Evolutionary conservation across 2,329 filamentous ascomycete genomes (phyloP).

Genomic region (Exophiala spinifera): DNA sequence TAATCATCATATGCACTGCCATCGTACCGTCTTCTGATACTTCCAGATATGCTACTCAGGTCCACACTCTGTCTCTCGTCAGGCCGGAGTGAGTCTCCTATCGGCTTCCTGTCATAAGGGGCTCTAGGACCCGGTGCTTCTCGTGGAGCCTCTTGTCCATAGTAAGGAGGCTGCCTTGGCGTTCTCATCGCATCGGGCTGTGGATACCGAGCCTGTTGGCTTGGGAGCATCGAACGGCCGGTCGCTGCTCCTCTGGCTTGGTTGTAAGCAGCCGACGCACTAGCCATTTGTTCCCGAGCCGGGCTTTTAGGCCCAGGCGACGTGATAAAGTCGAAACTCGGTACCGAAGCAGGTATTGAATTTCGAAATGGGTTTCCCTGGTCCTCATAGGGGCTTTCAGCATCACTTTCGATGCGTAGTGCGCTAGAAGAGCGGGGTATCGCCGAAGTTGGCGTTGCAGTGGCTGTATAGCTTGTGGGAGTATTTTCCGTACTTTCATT

Average conservation of each 20-base stretch:
- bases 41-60: conserved; percentile 28
- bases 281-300: conserved; percentile 18
- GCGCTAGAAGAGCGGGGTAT: conserved; percentile 9
- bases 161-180: conserved; percentile 14
- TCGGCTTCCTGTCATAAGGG: conserved; percentile 3
- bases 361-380: conserved; percentile 29
- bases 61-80: conserved; percentile 24
- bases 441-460: conserved; percentile 26
- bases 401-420: conserved; percentile 2
- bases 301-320: conserved; percentile 11
- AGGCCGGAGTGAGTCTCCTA: conserved; percentile 25
- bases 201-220: conserved; percentile 32
- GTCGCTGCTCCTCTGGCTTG: conserved; percentile 17
- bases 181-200: conserved; percentile 4
- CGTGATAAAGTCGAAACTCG: conserved; percentile 25
- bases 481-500: conserved; percentile 26
- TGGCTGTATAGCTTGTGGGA: conserved; percentile 27
- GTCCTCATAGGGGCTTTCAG: conserved; percentile 25
- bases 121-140: conserved; percentile 18
- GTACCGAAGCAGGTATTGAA: conserved; percentile 26
- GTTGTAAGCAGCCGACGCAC: conserved; percentile 15
- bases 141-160: conserved; percentile 14
- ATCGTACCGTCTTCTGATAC: conserved; percentile 33
- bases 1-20: conserved; percentile 30
- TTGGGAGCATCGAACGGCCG: conserved; percentile 34